These are phyloP conservation scores for Linum lewisii DNA, from an alignment of 345 rosid genomes.

Conservation along the genomic window DNA sequence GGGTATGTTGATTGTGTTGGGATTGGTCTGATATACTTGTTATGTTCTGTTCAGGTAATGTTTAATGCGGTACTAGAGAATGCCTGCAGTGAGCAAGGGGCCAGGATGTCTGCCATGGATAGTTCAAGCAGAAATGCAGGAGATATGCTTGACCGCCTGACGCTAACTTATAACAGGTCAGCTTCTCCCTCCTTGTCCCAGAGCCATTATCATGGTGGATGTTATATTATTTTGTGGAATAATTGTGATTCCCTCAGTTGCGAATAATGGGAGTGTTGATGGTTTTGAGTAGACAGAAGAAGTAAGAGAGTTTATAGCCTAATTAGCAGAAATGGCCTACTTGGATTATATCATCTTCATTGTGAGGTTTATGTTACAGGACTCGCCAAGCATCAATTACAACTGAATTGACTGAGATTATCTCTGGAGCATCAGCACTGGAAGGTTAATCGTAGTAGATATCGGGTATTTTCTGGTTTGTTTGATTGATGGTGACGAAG, in stretches of 20 bases:
- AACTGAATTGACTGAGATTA: slow-evolving; percentile 93
- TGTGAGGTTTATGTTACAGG: slow-evolving; percentile 23
- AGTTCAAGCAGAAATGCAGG: not conserved
- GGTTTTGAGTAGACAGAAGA: too few species aligned
- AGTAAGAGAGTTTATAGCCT: too few species aligned
- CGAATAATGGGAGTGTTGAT: too few species aligned
- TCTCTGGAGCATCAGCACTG: slow-evolving; percentile 89
- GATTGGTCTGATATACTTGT: too few species aligned
- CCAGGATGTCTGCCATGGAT: not conserved
- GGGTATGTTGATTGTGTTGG: not conserved
- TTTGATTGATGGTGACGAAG: slow-evolving; percentile 25
- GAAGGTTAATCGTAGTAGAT: slow-evolving; percentile 33
- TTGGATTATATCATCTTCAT: too few species aligned
- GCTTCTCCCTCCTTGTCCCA: not conserved
- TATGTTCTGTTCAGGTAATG: not conserved
- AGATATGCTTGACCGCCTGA: slow-evolving; percentile 1
- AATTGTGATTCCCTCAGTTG: too few species aligned
- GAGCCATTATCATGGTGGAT: too few species aligned
- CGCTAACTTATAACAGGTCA: not conserved
- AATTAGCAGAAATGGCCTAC: too few species aligned
- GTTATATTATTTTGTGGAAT: too few species aligned
- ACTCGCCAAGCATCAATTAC: slow-evolving; percentile 99
- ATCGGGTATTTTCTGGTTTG: not conserved
- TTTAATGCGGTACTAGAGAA: not conserved
- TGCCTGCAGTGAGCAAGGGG: not conserved